Evolutionary conservation across 352 stramenopile species (phyloP), one percentile per base, ranked within the genome.

Genomic region (Sclerospora graminicola): DNA sequence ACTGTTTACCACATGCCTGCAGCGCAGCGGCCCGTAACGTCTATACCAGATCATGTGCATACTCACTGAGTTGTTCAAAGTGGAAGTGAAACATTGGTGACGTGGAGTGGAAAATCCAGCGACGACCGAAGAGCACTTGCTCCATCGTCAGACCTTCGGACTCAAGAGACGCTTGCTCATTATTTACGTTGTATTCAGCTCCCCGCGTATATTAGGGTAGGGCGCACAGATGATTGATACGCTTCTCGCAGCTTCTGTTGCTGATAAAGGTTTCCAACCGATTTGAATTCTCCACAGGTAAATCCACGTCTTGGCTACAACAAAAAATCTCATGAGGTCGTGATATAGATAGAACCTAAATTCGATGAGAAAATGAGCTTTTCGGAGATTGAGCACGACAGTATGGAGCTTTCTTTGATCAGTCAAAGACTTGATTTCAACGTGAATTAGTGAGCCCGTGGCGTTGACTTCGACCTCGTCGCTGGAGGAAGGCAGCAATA

Each of bases 11-110:
- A 32, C 57, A 73, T n/a, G 51, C 47, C 11, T 51, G 52, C 28
- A 78, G 28, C 40, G 63, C 69, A n/a, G 62, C 57, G 8, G 70
- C 62, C 23, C 75, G 72, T 36, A 83, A 45, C 30, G 67, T 67
- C 45, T 84, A 84, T 38, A 84, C 65, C 33, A 84, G 48, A 32
- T 82, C 72, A 41, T 79, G 69, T 29, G 69, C 72, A 41, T 84
- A 82, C 16, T 54, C 44, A 27, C 67, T 69, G 19, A 84, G 59
- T 48, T 73, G 24, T 1, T 68, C 51, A 23, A 43, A 48, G 9
- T 60, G 61, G 51, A 84, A 82, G 38, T 75, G 67, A 48, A 76
- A 82, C 35, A 88, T 54, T 37, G 62, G 54, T 21, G 75, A 88
- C 41, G 74, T 63, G 47, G 59, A 78, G 65, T 88, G 72, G 18